Evolutionary conservation across 768 basidiomycete species (phyloP).

Genomic region (Paxillus involutus): DNA sequence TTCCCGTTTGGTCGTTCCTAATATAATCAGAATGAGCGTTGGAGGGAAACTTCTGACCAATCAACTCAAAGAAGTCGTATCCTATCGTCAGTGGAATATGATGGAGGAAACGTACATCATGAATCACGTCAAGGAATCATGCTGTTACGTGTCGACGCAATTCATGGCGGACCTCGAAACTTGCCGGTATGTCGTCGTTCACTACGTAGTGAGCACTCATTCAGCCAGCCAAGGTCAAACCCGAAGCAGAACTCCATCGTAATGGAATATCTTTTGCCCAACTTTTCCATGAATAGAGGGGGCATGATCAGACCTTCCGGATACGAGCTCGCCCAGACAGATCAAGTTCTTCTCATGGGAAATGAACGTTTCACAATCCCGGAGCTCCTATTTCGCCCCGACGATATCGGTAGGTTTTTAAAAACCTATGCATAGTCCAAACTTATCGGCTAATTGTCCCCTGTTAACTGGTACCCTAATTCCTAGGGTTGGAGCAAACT

Average conservation of each 20-base stretch:
- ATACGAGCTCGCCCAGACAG: constrained; percentile 53
- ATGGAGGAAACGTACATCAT: constrained; percentile 96
- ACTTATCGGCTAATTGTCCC: constrained; percentile 5
- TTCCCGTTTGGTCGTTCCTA: constrained; percentile 12
- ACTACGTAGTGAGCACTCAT: constrained; percentile 13
- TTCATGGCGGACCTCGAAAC: constrained; percentile 74
- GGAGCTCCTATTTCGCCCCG: constrained; percentile 89
- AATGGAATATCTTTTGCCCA: constrained; percentile 89
- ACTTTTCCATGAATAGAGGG: constrained; percentile 67
- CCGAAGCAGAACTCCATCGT: constrained; percentile 67
- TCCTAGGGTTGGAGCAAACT: constrained; percentile 71
- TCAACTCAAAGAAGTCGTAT: constrained; percentile 90
- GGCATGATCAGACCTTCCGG: constrained; percentile 56
- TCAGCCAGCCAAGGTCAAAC: constrained; percentile 42
- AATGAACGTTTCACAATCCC: constrained; percentile 92
- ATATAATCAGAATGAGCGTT: constrained; percentile 73
- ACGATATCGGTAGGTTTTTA: constrained; percentile 72
- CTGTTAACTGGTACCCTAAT: constrained; percentile 4
- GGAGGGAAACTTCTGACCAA: constrained; percentile 96
- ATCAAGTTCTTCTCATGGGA: constrained; percentile 79
- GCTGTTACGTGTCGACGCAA: constrained; percentile 80
- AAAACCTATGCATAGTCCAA: constrained; percentile 10
- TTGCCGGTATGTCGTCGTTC: constrained; percentile 62
- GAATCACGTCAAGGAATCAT: constrained; percentile 88
- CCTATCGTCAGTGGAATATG: constrained; percentile 98